Conservation (phyloP, 495 filamentous ascomycete species). For the Aspergillus nidulans region DNA sequence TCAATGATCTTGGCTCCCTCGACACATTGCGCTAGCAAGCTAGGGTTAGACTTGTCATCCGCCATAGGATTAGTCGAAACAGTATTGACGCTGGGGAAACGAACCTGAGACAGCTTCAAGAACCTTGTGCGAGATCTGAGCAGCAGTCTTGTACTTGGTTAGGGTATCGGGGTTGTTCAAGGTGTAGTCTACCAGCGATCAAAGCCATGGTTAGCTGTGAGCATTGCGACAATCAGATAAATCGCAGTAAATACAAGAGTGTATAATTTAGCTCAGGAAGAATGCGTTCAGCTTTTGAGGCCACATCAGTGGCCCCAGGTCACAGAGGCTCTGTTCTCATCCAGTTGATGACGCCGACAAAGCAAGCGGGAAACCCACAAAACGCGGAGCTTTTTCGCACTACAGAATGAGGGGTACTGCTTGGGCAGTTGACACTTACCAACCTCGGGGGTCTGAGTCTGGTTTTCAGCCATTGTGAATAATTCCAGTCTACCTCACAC, state of each 20-base stretch:
- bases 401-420: constrained; percentile 14
- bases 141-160: constrained; percentile 98
- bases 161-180: constrained; percentile 95
- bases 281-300: background rate
- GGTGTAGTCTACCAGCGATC: constrained; percentile 67
- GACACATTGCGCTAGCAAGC: constrained; percentile 60
- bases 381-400: constrained; percentile 37
- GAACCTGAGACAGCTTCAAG: constrained; percentile 74
- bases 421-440: constrained; percentile 33
- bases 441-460: constrained; percentile 37
- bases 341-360: constrained; percentile 11
- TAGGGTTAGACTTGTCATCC: constrained; percentile 19
- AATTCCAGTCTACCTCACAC: constrained; percentile 22
- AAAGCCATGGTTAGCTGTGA: constrained; percentile 16
- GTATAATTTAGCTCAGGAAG: background rate
- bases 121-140: constrained; percentile 89
- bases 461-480: constrained; percentile 42
- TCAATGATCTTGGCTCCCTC: constrained; percentile 87
- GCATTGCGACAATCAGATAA: background rate
- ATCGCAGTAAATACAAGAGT: background rate
- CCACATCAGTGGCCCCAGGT: background rate
- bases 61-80: background rate
- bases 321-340: background rate
- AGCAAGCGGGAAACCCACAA: constrained; percentile 34
- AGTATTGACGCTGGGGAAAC: constrained; percentile 10